Percentiles rank a stretch among this genome's conserved stretches.
Conservation (phyloP, 345 rosid species). For the Gossypium turneri region DNA sequence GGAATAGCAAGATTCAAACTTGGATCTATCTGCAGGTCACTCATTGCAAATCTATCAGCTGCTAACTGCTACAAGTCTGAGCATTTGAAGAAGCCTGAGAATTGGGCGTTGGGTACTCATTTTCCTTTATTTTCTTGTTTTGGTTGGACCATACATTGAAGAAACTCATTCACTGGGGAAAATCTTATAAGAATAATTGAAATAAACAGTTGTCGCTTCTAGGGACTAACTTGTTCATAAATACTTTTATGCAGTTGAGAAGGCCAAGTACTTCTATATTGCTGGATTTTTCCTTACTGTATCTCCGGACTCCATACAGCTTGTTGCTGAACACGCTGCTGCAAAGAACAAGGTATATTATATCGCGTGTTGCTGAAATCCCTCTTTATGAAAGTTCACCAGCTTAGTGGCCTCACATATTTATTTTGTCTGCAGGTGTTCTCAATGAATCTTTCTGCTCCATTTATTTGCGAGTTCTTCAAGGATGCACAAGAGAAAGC, state of each 20-base stretch:
- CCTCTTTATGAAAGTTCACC: background rate
- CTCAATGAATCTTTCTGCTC: conserved; percentile 92
- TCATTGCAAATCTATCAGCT: conserved; percentile 83
- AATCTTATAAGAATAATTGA: background rate
- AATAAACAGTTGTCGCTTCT: background rate
- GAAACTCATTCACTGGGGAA: background rate
- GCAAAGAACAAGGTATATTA: conserved; percentile 73
- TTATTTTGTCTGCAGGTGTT: conserved; percentile 49
- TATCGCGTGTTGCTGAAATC: background rate
- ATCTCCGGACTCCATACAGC: conserved; percentile 81
- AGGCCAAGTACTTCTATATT: conserved; percentile 80
- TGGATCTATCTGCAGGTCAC: conserved; percentile 45
- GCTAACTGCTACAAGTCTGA: conserved; percentile 93
- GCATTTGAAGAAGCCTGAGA: conserved; percentile 86
- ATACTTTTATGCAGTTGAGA: conserved; percentile 56
- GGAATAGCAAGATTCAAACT: background rate
- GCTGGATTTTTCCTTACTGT: conserved; percentile 98
- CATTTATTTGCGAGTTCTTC: conserved; percentile 96
- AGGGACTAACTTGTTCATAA: background rate
- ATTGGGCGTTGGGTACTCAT: conserved; percentile 78
- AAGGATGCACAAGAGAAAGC: conserved; percentile 74
- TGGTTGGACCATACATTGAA: background rate
- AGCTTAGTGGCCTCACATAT: conserved; percentile 6
- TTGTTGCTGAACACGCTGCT: conserved; percentile 92
- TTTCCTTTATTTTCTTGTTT: background rate